Conservation (phyloP, 768 basidiomycete species). For the Tricholoma matsutake region DNA sequence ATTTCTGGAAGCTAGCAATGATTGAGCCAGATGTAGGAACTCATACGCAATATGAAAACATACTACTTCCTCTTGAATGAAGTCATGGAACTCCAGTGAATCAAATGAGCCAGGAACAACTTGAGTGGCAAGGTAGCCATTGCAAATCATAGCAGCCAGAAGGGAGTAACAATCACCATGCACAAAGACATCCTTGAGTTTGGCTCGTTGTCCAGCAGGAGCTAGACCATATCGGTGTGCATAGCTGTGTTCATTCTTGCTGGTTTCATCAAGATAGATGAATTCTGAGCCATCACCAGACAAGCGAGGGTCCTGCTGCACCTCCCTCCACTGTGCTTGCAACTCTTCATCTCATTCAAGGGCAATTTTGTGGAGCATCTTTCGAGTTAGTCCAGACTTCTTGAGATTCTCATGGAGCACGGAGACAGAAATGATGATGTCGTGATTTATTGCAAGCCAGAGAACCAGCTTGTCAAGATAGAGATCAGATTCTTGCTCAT, state of each 20-base stretch:
- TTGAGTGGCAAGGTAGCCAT: constrained; percentile 30
- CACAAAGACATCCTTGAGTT: constrained; percentile 20
- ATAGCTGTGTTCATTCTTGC: constrained; percentile 25
- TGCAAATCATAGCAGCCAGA: constrained; percentile 29
- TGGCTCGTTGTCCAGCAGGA: constrained; percentile 15
- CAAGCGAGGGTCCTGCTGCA: constrained; percentile 3
- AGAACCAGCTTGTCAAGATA: not conserved
- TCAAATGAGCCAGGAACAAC: constrained; percentile 33
- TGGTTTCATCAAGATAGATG: constrained; percentile 26
- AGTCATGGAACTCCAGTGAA: constrained; percentile 31
- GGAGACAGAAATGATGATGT: not conserved
- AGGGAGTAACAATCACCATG: constrained; percentile 26
- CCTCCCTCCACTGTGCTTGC: constrained; percentile 9
- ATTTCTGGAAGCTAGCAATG: constrained; percentile 19
- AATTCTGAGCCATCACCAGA: constrained; percentile 16
- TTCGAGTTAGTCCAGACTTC: too few species aligned
- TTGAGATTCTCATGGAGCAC: not conserved
- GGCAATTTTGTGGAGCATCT: too few species aligned
- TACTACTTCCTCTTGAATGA: constrained; percentile 33
- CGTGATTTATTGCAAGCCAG: not conserved
- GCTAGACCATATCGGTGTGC: constrained; percentile 24
- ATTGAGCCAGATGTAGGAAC: constrained; percentile 6
- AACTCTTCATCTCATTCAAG: constrained; percentile 28
- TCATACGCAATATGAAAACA: not conserved
- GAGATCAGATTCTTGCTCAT: too few species aligned